Base-by-base conservation (phyloP, 495 filamentous ascomycete genomes). In the Aspergillus leporis region DNA sequence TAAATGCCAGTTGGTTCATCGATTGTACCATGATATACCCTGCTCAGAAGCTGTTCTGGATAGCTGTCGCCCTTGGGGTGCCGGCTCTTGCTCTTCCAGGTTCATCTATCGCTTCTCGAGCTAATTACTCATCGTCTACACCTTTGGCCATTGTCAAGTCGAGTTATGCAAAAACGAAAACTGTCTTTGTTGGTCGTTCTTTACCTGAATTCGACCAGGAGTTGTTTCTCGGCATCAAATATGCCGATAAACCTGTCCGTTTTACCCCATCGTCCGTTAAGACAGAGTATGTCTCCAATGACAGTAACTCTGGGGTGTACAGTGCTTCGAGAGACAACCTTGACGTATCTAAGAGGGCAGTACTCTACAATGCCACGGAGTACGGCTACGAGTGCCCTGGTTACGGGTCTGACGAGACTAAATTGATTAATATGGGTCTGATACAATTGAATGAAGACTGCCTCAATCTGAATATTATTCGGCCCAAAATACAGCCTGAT, bases 391-490 rank as follows among this genome's bases (percentile, higher is more conserved):
- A 75, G 18, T 74, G 73, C 53, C 73, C 73, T 14, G 70, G 65
- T 0, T 75, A 75, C 53, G 72, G 72, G 28, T 72, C 69, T 8
- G 70, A 75, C 43, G 65, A 66, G 18, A 67, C 60, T 6, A 64
- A 51, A 0, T 28, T 74, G 4, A 61, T 72, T 4, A 50, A 65
- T 3, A 50, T 40, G 45, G 70, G 73, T 1, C 51, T 68, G n/a
- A 64, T 68, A 23, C 41, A 55, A 34, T 43, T 69, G 53, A 76
- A 70, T 52, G 87, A 90, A 61, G 77, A 90, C 69, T 90, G 87
- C 61, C 69, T 88, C 19, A 87, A 81, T 57, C 63, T 90, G 53
- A 89, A 88, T 61, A 74, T 90, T 10, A 72, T 86, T 32, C 79
- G 85, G 16, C 86, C 87, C 7, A 59, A 67, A 4, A 81, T 76